Conservation (phyloP, 345 rosid genomes). For the Angophora floribunda region DNA sequence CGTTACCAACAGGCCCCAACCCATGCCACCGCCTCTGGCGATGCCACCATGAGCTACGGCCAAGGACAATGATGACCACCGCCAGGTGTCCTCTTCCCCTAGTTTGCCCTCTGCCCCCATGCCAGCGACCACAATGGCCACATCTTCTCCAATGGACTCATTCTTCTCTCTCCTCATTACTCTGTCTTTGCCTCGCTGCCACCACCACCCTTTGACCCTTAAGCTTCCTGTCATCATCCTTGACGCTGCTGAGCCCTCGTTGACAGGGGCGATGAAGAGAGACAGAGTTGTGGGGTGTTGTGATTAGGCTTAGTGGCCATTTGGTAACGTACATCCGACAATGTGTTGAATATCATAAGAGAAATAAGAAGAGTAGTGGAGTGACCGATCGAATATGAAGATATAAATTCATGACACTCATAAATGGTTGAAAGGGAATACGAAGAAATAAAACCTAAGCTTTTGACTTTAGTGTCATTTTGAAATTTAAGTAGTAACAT, state of each 20-base stretch:
- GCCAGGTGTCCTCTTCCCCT: not conserved
- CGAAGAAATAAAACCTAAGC: not conserved
- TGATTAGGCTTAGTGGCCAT: not conserved
- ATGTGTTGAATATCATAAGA: not conserved
- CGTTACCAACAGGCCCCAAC: not conserved
- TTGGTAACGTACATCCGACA: not conserved
- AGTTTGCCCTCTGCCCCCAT: not conserved
- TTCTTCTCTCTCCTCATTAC: not conserved
- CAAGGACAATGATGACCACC: not conserved
- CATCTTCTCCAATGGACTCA: not conserved
- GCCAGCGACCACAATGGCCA: not conserved
- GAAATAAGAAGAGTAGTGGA: not conserved
- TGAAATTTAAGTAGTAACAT: not conserved
- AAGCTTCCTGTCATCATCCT: not conserved
- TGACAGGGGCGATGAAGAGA: not conserved
- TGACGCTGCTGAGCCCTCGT: not conserved
- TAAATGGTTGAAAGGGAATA: too few relatives aligned
- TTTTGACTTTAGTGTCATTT: not conserved
- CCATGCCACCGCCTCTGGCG: not conserved
- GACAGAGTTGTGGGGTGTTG: not conserved
- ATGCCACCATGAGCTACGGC: not conserved
- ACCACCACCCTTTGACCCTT: not conserved
- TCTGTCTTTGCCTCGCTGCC: not conserved
- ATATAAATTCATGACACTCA: too few relatives aligned
- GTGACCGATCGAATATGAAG: not conserved